Conservation (phyloP, 768 basidiomycete species). For the Hysterangium stoloniferum region DNA sequence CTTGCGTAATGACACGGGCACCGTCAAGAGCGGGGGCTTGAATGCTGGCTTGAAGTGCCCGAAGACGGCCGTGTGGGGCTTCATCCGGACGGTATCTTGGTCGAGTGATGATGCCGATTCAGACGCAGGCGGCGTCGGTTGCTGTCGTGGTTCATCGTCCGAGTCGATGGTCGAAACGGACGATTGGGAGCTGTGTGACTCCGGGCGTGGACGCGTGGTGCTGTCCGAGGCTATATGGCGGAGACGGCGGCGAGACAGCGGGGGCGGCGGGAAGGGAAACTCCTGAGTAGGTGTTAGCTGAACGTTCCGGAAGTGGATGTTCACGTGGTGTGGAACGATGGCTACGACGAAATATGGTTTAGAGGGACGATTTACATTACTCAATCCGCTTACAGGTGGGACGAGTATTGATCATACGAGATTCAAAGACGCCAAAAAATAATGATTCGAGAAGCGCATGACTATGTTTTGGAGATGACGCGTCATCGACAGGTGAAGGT, state of each 20-base stretch:
- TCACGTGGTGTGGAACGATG: constrained; percentile 60
- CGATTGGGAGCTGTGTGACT: background rate
- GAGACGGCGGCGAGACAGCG: constrained; percentile 24
- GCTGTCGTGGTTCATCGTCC: background rate
- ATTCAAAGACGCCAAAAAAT: constrained; percentile 58
- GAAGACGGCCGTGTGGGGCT: background rate
- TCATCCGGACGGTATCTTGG: background rate
- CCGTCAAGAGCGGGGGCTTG: background rate
- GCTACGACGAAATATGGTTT: constrained; percentile 30
- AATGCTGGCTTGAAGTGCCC: background rate
- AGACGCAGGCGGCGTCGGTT: background rate
- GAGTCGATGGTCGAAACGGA: background rate
- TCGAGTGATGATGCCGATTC: background rate
- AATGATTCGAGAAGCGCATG: constrained; percentile 65
- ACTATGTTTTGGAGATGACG: constrained; percentile 40
- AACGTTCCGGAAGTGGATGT: constrained; percentile 63
- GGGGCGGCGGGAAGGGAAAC: constrained; percentile 64
- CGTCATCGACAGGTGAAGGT: constrained; percentile 24
- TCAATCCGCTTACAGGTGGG: constrained; percentile 46
- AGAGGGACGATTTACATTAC: background rate
- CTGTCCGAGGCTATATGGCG: constrained; percentile 1
- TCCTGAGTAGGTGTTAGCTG: constrained; percentile 50
- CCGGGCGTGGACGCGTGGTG: background rate
- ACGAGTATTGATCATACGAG: constrained; percentile 62
- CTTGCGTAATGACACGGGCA: background rate